Conservation (phyloP, 169 alveolate genomes). For the Plasmodium gonderi region DNA sequence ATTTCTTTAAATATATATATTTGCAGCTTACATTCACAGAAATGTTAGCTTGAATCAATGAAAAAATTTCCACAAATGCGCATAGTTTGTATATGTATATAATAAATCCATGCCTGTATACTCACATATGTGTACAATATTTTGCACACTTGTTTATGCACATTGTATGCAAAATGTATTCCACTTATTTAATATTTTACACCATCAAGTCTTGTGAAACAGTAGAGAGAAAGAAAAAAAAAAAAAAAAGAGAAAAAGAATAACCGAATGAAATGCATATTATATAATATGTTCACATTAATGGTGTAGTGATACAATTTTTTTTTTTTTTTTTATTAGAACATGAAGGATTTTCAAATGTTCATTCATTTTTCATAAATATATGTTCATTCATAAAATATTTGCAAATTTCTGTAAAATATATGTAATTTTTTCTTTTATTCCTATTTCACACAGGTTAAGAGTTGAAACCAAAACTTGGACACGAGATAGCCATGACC, state of each 20-base stretch:
- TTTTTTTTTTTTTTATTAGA: not conserved
- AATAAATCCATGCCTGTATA: too few species aligned
- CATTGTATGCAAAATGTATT: not conserved
- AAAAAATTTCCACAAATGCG: too few species aligned
- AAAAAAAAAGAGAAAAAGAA: not conserved
- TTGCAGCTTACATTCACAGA: not conserved
- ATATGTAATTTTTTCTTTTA: conserved; percentile 25
- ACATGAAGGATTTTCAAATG: not conserved
- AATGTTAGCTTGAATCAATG: not conserved
- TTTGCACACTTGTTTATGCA: not conserved
- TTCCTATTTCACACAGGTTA: conserved; percentile 74
- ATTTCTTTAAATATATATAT: not conserved
- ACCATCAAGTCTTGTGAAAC: not conserved
- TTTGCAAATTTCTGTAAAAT: not conserved
- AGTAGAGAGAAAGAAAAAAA: conserved; percentile 10
- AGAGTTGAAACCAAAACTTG: conserved; percentile 92
- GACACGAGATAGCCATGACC: conserved; percentile 96
- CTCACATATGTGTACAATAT: not conserved
- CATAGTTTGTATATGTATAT: too few species aligned
- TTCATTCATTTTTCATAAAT: not conserved
- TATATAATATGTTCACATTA: not conserved
- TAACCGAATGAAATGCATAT: not conserved
- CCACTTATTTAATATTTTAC: not conserved
- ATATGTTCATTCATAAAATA: not conserved
- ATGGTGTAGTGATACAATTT: not conserved